Percentiles rank a stretch among this genome's conserved stretches.
Evolutionary conservation across 164 flowering plant genomes (phyloP).

Genomic region (Liriodendron chinense): DNA sequence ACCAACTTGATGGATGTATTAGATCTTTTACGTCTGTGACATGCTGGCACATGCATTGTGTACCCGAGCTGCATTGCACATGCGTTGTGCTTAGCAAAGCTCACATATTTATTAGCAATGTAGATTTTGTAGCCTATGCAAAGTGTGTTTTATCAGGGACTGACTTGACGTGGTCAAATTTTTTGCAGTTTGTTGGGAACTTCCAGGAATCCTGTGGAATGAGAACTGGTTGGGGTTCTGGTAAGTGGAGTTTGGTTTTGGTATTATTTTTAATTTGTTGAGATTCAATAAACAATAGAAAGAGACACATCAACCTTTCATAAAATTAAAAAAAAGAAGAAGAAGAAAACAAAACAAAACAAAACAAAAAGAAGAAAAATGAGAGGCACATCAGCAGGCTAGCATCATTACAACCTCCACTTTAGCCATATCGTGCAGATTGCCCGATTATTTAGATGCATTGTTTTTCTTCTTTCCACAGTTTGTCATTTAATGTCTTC

Average conservation of each 20-base stretch:
- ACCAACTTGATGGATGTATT: too few species aligned
- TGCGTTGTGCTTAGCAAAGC: not conserved
- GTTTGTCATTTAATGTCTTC: slow-evolving; percentile 1
- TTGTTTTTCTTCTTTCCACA: not conserved
- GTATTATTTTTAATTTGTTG: too few species aligned
- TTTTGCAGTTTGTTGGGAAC: slow-evolving; percentile 90
- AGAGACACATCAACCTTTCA: too few species aligned
- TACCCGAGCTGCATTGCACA: not conserved
- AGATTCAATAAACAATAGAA: too few species aligned
- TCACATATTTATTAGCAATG: too few species aligned
- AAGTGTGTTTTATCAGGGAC: not conserved
- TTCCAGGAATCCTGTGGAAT: slow-evolving; percentile 78
- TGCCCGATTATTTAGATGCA: not conserved
- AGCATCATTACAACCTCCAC: not conserved
- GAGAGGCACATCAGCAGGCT: not conserved
- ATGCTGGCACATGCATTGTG: too few species aligned
- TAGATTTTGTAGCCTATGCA: not conserved
- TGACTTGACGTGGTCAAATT: slow-evolving; percentile 11
- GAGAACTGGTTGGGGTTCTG: slow-evolving; percentile 94
- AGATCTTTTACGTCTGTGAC: too few species aligned
- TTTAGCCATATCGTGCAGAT: not conserved
- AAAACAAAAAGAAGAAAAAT: not conserved
- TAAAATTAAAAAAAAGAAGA: too few species aligned
- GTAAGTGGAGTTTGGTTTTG: slow-evolving; percentile 34
- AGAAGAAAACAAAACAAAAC: too few species aligned